Percentiles rank a stretch among this genome's conserved stretches.
Evolutionary conservation across 345 rosid genomes (phyloP).

Genomic region (Reutealis trisperma): DNA sequence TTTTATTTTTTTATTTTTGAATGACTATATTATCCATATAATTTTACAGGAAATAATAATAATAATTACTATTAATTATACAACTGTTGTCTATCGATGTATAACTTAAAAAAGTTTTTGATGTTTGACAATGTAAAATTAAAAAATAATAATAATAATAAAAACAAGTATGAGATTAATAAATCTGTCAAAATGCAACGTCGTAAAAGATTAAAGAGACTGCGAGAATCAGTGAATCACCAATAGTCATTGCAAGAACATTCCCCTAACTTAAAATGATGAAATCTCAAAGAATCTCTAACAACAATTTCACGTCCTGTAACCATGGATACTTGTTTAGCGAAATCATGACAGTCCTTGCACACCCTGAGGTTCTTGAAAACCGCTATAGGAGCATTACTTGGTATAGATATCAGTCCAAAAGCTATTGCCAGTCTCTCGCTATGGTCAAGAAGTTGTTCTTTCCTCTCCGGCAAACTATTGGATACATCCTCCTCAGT

Average conservation of each 20-base stretch:
- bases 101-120: too few species aligned
- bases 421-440: constrained; percentile 79
- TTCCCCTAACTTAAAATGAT: constrained; percentile 60
- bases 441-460: constrained; percentile 63
- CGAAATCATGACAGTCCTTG: constrained; percentile 73
- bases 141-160: too few species aligned
- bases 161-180: too few species aligned
- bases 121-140: too few species aligned
- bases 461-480: constrained; percentile 52
- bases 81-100: too few species aligned
- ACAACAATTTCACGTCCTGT: constrained; percentile 52
- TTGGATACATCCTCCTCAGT: constrained; percentile 42
- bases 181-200: not conserved
- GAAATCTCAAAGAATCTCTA: constrained; percentile 70
- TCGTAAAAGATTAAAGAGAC: not conserved
- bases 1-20: too few species aligned
- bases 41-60: too few species aligned
- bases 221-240: constrained; percentile 33
- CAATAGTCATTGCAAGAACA: constrained; percentile 82
- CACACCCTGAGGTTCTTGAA: constrained; percentile 81
- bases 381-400: constrained; percentile 47
- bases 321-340: constrained; percentile 56
- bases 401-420: constrained; percentile 55
- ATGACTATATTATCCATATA: too few species aligned
- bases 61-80: too few species aligned